Evolutionary conservation across 441 rosid genomes (phyloP), one percentile per base, ranked within the genome.

Genomic region (Aquilaria agallochum): DNA sequence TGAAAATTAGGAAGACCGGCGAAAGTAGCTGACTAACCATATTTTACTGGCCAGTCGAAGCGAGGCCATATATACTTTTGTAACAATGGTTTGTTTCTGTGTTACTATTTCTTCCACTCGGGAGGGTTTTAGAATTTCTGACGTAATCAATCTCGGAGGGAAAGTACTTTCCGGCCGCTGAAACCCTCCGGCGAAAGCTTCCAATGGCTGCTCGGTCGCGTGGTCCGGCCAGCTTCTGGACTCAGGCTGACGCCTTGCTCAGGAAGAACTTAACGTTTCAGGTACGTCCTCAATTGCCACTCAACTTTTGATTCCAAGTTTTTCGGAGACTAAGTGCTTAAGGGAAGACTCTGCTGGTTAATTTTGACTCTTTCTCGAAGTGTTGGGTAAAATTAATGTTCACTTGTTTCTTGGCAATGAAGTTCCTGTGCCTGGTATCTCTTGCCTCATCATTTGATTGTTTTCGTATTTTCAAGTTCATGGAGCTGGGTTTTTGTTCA

Each of bases 201-300:
- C 45, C 76, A 61, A 92, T 92, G 96, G 90, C 73, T 58, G 83
- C 76, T 50, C 59, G 75, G 55, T 55, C 84, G 30, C 76, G 54
- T 53, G 78, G 72, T 47, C 81, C 86, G 15, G 80, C 97, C 31
- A 76, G 80, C 76, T 93, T 81, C 82, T 62, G 90, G 79, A 66
- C 87, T 58, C 98, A 85, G 68, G 85, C 96, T 55, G 80, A 85
- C 65, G 98, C 98, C 68, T 73, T 93, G 70, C 84, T 87, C 52
- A 69, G 95, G 20, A 93, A 90, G 77, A 93, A 88, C 80, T 70
- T 88, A 80, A 93, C 87, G 44, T 90, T 74, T 68, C 98, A 93
- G 95, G 98, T 93, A 33, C 30, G 30, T 11, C 51, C 58, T 12
- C 56, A 31, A 62, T 42, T 47, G 46, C 36, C 11, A 44, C 13